Base-by-base conservation (phyloP, 192 early-diverging fungal species). In the Linnemannia hyalina region DNA sequence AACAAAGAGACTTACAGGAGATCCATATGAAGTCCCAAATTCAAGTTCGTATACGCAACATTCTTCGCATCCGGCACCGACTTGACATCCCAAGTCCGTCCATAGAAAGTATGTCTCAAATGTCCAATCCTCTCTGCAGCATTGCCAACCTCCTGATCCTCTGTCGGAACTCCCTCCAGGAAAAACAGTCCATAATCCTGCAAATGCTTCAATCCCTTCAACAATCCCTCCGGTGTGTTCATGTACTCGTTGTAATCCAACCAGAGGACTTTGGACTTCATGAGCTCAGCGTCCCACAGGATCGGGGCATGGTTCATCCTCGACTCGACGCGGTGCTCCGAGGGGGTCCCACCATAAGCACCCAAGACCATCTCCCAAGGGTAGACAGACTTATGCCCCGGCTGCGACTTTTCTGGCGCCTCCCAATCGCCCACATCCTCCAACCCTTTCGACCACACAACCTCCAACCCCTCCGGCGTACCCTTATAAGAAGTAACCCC, bases 1-100 rank as follows among this genome's bases (percentile, higher is more conserved):
- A n/a, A 1, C 49, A 68, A 26, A 78, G 36, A 46, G 29, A 80
- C 92, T 87, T 92, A 95, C 95, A 97, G 86, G 54, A 97, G 87
- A 91, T 97, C 96, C 96, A 97, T 97, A 80, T 97, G 96, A 55
- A 96, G 91, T 0, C 95, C 96, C 23, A 97, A 90, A 79, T 94
- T 90, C 36, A 97, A 89, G 68, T 88, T 90, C 0, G 96, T 97
- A 80, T 97, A 97, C 6, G 96, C 96, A 88, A 97, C 96, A 88
- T 97, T 97, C 75, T 93, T 95, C 18, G 95, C 91, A 68, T 95
- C 88, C 8, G 92, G 92, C 4, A 94, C 88, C 52, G 90, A 95
- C 87, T 95, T 95, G 42, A 97, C 96, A 88, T 97, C 92, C 92
- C 93, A 97, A 26, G 91, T 91, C 13, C 83, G 69, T 6, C 96